Base-by-base conservation (phyloP, 148 eudicot genomes). In the Selenicereus undatus region DNA sequence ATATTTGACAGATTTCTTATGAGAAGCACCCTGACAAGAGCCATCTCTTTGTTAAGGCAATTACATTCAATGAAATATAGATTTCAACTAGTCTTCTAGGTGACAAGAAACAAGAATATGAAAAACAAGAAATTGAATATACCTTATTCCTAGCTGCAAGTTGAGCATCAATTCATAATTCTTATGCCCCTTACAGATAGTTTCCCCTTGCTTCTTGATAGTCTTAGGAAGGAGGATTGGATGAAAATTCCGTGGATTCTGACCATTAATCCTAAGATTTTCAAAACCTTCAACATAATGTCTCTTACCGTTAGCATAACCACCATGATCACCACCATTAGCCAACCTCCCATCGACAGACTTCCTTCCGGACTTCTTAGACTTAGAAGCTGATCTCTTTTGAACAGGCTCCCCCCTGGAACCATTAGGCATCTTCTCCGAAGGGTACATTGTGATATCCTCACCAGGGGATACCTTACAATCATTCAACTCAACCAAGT, bases 91-190 rank as follows among this genome's bases (percentile, higher is more conserved):
- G 3, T 39, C 5, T 39, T 39, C 43, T 39, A 39, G 39, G 43
- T 39, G 7, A 39, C 43, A 39, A 39, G 8, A 39, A 39, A 4
- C 43, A 39, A 39, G 43, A 39, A 39, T 39, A 4, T 39, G 43
- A 39, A 39, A 39, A 39, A 39, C 43, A 39, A 39, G 43, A 7
- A 39, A 39, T 17, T 56, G 62, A 6, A 56, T 56, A 3, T 87
- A 95, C 98, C 98, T 93, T 86, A 95, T 93, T 68, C 98, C 98
- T 21, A 93, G 91, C 89, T 95, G 98, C 86, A 95, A 84, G 85
- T 93, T 95, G 51, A 95, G 94, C 98, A 95, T 95, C 56, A 95
- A 89, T 76, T 95, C 98, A 84, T 88, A 95, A 77, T 91, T 93
- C 83, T 91, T 93, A 84, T 95, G 97, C 45, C 96, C 98, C 79